Evolutionary conservation across 805 yeast genomes (phyloP).

Genomic region (Wickerhamiella kurtzmanii): DNA sequence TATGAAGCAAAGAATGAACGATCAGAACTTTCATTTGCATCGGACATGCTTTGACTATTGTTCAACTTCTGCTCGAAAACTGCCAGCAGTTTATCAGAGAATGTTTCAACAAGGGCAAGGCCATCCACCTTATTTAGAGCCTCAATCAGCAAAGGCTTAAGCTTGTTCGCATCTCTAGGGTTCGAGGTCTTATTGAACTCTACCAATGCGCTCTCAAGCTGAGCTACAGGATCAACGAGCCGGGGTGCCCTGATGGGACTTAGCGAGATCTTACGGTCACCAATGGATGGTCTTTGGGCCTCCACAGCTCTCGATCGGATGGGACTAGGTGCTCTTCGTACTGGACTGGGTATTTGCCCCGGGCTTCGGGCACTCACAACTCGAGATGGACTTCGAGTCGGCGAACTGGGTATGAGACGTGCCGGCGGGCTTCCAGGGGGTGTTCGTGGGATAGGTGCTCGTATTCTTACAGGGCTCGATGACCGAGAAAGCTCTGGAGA

Average conservation of each 20-base stretch:
- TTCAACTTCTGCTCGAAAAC: not conserved
- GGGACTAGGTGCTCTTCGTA: not conserved
- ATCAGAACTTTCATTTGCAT: too few relatives aligned
- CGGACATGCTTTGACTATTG: not conserved
- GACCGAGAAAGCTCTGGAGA: not conserved
- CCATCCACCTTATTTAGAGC: conserved; percentile 17
- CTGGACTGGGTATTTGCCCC: not conserved
- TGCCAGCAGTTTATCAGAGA: conserved; percentile 3
- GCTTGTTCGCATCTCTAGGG: conserved; percentile 1
- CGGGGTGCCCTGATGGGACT: not conserved
- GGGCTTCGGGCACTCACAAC: not conserved
- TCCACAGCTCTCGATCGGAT: not conserved
- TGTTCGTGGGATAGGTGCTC: conserved; percentile 4
- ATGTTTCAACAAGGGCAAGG: conserved; percentile 5
- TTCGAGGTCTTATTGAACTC: conserved; percentile 3
- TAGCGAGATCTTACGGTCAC: not conserved
- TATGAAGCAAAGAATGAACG: too few relatives aligned
- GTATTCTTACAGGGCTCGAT: conserved; percentile 5
- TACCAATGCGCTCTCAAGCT: conserved; percentile 7
- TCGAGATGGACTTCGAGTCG: conserved; percentile 1
- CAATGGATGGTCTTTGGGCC: not conserved
- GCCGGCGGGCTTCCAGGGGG: conserved; percentile 2
- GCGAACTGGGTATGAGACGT: not conserved
- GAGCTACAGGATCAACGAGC: not conserved
- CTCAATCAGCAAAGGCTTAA: conserved; percentile 9